Evolutionary conservation across 2,329 filamentous ascomycete species (phyloP), one percentile per base, ranked within the genome.

Genomic region (Metarhizium anisopliae): DNA sequence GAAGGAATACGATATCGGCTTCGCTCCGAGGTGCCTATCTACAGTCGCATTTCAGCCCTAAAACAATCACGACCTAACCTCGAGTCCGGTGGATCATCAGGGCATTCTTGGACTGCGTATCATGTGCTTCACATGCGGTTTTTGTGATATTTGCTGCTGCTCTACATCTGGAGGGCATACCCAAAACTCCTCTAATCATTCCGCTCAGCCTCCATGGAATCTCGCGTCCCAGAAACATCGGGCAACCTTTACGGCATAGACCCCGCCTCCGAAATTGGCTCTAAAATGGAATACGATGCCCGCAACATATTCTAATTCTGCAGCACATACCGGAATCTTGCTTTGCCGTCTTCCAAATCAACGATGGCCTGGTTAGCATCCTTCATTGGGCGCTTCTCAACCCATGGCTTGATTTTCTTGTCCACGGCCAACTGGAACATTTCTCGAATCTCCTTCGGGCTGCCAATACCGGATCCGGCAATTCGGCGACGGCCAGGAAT

Each of bases 401-500:
- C 74, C 78, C 78, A 82, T 1, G 80, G 78, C 68, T 77, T 74
- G 29, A 85, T 67, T 2, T 74, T 71, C 67, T 83, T 78, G 53
- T 81, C 73, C 0, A 74, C 80, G 8, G 77, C 81, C 57, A 85
- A 72, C 55, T 77, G 60, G 53, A 85, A 63, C 82, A 85, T 85
- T 59, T 82, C 77, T 52, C 75, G 70, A 51, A 85, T 84, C 62
- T 85, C 77, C n/a, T 66, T 67, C 0, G 81, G 80, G 35, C 73
- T 73, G 2, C 81, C 79, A 58, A 82, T 68, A 18, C 60, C 52
- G 11, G 67, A 68, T 3, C 78, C 79, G 0, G 74, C 75, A 36
- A 83, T 66, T 59, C 73, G 75, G 25, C 74, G 67, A 6, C 79
- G 77, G 61, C 81, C 83, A 47, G 67, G 69, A 49, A 86, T 82